Evolutionary conservation across 441 rosid genomes (phyloP), one percentile per base, ranked within the genome.

Genomic region (Erodium moschatum): DNA sequence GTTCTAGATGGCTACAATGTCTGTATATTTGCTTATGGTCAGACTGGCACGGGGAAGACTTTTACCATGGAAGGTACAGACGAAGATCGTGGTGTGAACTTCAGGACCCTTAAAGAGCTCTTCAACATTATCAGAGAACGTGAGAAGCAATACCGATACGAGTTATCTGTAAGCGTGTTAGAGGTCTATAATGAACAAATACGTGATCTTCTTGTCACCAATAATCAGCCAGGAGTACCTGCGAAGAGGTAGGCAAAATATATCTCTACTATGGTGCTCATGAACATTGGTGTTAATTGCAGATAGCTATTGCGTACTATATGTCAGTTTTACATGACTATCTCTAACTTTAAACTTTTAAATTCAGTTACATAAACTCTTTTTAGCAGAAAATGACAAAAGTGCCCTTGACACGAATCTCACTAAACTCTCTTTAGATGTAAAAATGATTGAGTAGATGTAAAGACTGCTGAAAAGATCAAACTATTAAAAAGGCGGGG

Each of bases 161-260:
- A 91, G 70, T 78, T 88, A 72, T 87, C 92, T 11, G 98, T 91
- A 63, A 91, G 98, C 72, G 98, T 86, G 66, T 75, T 91, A 80
- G 98, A 94, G 86, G 97, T 94, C 61, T 94, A 94, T 76, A 94
- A 94, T 69, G 97, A 94, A 72, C 98, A 89, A 75, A 91, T 94
- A 69, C 80, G 96, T 77, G 97, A 89, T 82, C 80, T 94, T 81
- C 81, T 94, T 12, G 85, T 67, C 66, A 62, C 83, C 58, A 85
- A 80, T 67, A 79, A 86, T 73, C 96, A 86, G 74, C 79, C 79
- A 73, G 85, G 89, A 73, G 69, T 78, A 19, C 75, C 81, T 60
- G 72, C 76, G 29, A 94, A 89, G 85, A 91, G 97, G 97, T 91
- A 46, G 21, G 54, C 52, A 12, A 68, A 35, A 9, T 0, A 8